Base-by-base conservation (phyloP, 371 early-diverging fungal genomes). In the Mortierella sp. region DNA sequence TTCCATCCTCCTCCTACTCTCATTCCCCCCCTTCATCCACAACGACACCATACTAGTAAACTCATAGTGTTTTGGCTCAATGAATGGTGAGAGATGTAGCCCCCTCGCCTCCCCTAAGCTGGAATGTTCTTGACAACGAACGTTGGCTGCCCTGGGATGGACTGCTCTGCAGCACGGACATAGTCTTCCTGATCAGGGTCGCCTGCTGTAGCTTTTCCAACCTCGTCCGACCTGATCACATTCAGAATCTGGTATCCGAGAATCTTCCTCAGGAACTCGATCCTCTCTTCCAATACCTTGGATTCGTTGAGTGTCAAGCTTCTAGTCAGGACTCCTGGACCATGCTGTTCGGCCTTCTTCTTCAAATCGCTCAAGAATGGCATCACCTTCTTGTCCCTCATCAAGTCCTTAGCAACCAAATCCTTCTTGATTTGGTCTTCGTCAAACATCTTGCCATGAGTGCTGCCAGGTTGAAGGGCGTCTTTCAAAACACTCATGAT, bases 381-480 rank as follows among this genome's bases (percentile, higher is more conserved):
- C 95, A 96, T 96, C 27, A 89, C 88, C 78, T 91, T 90, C 86
- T 96, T 97, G 83, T 97, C 92, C 86, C 93, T 94, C 72, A 91
- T 82, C 78, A 97, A 67, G 37, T 93, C 95, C 67, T 82, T 82
- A 53, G 85, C 81, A 47, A 84, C 86, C 60, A 97, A 81, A 25
- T 85, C 80, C 40, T 84, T 85, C 57, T 90, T 85, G 64, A 96
- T 85, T 79, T 85, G 86, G 58, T 84, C 88, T 67, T 91, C 91
- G 60, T 90, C 91, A 77, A 93, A 87, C 50, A 82, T 67, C 62
- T 84, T 81, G 43, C 78, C 78, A 29, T 73, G 71, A 72, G 81
- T 57, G 56, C 64, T 60, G 43, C 74, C 84, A 51, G 83, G 82
- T 54, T 92, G 84, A 71, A 86, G 97, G 60, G 86, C 79, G 14